These are phyloP conservation scores for Lasiodiplodia citricola DNA, from an alignment of 2,329 filamentous ascomycete genomes.

Conservation along the genomic window DNA sequence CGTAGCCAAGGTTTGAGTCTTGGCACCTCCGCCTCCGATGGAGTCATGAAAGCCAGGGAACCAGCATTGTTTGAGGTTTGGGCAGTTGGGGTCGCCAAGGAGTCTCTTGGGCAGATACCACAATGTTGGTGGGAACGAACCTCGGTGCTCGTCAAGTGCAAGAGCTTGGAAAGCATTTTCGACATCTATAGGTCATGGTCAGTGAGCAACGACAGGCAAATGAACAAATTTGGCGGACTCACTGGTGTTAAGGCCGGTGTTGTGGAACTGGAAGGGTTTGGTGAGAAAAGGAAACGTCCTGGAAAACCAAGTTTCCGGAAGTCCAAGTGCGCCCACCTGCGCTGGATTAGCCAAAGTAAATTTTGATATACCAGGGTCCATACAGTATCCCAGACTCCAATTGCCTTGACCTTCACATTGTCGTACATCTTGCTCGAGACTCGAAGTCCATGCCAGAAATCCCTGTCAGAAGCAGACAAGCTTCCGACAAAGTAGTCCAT, in stretches of 20 bases:
- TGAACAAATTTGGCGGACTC: background rate
- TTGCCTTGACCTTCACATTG: conserved; percentile 44
- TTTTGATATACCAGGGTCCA: conserved; percentile 25
- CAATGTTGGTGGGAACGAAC: conserved; percentile 57
- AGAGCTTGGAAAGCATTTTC: conserved; percentile 63
- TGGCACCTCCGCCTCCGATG: conserved; percentile 53
- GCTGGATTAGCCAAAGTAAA: background rate
- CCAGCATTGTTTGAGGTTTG: conserved; percentile 58
- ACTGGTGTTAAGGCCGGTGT: conserved; percentile 17
- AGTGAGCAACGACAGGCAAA: background rate
- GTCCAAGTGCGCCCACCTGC: conserved; percentile 28
- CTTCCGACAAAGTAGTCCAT: background rate
- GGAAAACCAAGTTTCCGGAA: background rate
- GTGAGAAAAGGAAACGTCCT: conserved; percentile 20
- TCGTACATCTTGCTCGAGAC: background rate
- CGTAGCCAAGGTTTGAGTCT: conserved; percentile 15
- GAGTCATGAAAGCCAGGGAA: conserved; percentile 61
- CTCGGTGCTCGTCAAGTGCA: conserved; percentile 59
- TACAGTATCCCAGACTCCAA: conserved; percentile 59
- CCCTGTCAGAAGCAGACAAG: background rate
- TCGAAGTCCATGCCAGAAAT: background rate
- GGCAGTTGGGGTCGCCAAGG: conserved; percentile 2
- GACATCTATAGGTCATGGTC: conserved; percentile 35
- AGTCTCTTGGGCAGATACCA: conserved; percentile 51
- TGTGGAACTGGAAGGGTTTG: conserved; percentile 21